These are phyloP conservation scores for Pythium rhizo-oryzae DNA, from an alignment of 352 stramenopile species.

Conservation along the genomic window DNA sequence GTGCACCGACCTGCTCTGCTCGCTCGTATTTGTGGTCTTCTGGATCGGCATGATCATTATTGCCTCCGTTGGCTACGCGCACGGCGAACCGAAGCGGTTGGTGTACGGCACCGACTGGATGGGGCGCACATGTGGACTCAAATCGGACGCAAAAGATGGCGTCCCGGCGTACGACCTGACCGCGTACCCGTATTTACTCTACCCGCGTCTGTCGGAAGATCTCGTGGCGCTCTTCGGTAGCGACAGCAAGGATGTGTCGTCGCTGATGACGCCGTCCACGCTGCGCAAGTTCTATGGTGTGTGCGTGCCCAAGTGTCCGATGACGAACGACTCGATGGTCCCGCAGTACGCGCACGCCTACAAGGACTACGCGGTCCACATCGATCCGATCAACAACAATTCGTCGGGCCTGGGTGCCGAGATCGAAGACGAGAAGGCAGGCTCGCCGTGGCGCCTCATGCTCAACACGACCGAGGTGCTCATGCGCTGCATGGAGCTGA, in stretches of 20 bases:
- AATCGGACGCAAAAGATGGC: slow-evolving; percentile 42
- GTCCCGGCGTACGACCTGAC: slow-evolving; percentile 69
- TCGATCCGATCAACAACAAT: slow-evolving; percentile 42
- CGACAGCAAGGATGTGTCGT: slow-evolving; percentile 21
- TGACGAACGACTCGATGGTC: slow-evolving; percentile 38
- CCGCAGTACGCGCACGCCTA: slow-evolving; percentile 66
- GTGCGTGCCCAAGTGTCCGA: slow-evolving; percentile 51
- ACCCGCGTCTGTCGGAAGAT: slow-evolving; percentile 68
- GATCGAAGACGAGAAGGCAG: slow-evolving; percentile 55
- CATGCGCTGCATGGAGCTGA: slow-evolving; percentile 74
- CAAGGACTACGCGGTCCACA: slow-evolving; percentile 46
- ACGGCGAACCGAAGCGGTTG: slow-evolving; percentile 73
- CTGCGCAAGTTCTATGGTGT: slow-evolving; percentile 54
- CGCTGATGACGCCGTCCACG: slow-evolving; percentile 26
- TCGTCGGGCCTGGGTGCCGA: slow-evolving; percentile 24
- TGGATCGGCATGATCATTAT: slow-evolving; percentile 72
- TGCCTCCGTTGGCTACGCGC: slow-evolving; percentile 53
- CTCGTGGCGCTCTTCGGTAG: slow-evolving; percentile 34
- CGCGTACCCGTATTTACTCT: slow-evolving; percentile 69
- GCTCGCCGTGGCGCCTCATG: slow-evolving; percentile 62
- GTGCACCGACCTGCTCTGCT: slow-evolving; percentile 72
- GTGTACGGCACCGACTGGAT: slow-evolving; percentile 80
- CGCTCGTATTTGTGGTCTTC: slow-evolving; percentile 40
- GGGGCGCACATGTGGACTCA: slow-evolving; percentile 60
- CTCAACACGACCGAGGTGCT: slow-evolving; percentile 68